Evolutionary conservation across 208 protist species (phyloP).

Genomic region (Acanthamoeba culbertsoni): DNA sequence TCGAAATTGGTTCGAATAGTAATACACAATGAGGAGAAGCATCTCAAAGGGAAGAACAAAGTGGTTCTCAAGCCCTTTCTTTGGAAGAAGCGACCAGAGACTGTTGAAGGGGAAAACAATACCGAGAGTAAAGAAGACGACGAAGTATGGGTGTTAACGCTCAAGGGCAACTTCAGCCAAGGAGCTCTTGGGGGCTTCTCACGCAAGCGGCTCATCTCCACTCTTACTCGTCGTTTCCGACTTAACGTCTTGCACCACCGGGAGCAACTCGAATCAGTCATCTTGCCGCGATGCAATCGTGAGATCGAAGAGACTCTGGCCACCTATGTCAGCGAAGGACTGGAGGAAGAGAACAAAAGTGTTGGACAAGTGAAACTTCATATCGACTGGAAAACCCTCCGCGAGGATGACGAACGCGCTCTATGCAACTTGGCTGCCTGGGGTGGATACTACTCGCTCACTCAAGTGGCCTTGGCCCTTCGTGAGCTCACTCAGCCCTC

Average conservation of each 20-base stretch:
- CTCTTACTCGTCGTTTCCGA: not conserved
- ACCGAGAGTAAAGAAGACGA: not conserved
- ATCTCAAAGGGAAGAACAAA: not conserved
- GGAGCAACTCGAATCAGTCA: not conserved
- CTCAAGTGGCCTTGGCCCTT: not conserved
- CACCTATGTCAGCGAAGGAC: not conserved
- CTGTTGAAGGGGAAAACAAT: not conserved
- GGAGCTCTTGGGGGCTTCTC: conserved; percentile 37
- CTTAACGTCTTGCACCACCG: not conserved
- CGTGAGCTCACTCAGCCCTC: not conserved
- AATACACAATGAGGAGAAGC: conserved; percentile 20
- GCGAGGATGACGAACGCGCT: not conserved
- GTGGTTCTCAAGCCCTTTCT: not conserved
- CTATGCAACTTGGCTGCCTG: not conserved
- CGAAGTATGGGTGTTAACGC: not conserved
- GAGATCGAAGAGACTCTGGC: not conserved
- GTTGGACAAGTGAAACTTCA: not conserved
- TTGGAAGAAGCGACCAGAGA: not conserved
- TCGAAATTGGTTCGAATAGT: not conserved
- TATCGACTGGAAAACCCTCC: not conserved
- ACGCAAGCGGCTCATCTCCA: not conserved
- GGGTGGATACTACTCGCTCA: conserved; percentile 29
- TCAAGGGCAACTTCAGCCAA: not conserved
- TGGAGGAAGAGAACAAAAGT: no score
- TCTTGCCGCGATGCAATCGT: not conserved